These are phyloP conservation scores for Apiospora arundinis DNA, from an alignment of 2,329 filamentous ascomycete genomes.

Conservation along the genomic window DNA sequence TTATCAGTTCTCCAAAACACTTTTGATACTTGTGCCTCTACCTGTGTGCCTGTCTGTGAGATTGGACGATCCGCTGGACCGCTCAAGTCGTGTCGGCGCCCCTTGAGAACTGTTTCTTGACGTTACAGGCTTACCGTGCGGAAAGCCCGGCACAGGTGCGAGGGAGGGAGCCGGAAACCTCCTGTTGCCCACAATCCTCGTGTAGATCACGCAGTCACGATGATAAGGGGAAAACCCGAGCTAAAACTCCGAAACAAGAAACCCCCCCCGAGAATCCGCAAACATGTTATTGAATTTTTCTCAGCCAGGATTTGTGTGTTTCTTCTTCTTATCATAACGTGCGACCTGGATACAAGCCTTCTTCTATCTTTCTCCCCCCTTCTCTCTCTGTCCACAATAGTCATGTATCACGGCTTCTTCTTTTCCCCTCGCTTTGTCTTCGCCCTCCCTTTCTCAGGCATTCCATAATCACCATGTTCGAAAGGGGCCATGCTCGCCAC, in stretches of 20 bases:
- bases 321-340: no score
- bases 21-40: background rate
- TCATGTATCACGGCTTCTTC: background rate
- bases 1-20: constrained; percentile 25
- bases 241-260: constrained; percentile 11
- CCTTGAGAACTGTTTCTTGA: background rate
- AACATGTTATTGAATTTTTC: background rate
- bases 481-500: background rate
- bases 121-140: background rate
- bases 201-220: constrained; percentile 9
- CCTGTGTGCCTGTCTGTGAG: background rate
- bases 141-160: background rate
- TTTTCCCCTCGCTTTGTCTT: background rate
- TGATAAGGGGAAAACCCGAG: background rate
- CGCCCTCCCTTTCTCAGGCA: no score
- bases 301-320: background rate
- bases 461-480: background rate
- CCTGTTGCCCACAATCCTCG: background rate
- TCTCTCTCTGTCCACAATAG: no score
- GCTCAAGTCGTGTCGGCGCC: background rate
- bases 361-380: no score
- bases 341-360: no score
- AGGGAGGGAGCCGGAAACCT: background rate
- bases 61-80: background rate
- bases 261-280: constrained; percentile 9